Conservation (phyloP, 108 stramenopile species). For the Fistulifera solaris region DNA sequence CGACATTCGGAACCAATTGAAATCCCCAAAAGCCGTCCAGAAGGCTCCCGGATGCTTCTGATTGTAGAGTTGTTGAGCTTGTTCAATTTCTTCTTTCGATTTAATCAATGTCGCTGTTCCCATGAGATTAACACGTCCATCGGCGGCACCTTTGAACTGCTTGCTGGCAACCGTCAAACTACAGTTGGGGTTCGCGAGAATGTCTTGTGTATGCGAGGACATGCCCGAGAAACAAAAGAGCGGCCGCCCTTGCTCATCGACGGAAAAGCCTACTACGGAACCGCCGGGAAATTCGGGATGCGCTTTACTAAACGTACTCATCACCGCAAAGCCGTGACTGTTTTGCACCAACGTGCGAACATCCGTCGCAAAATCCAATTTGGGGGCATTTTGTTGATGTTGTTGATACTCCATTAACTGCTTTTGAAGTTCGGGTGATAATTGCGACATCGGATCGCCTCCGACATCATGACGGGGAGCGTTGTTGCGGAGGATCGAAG, state of each 20-base stretch:
- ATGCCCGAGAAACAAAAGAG: slow-evolving; percentile 89
- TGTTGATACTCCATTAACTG: slow-evolving; percentile 16
- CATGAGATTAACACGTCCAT: slow-evolving; percentile 91
- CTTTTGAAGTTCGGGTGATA: slow-evolving; percentile 4
- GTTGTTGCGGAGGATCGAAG: slow-evolving; percentile 7
- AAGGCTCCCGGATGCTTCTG: slow-evolving; percentile 88
- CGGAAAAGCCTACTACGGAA: slow-evolving; percentile 90
- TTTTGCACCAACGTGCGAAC: slow-evolving; percentile 74
- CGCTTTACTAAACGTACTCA: slow-evolving; percentile 75
- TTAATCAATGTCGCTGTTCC: slow-evolving; percentile 59
- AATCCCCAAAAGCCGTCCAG: slow-evolving; percentile 93
- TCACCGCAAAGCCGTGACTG: slow-evolving; percentile 86
- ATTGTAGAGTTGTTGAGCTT: slow-evolving; percentile 66
- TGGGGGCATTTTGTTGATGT: slow-evolving; percentile 68
- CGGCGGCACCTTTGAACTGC: slow-evolving; percentile 91
- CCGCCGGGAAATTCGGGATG: slow-evolving; percentile 85
- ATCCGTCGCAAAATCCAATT: slow-evolving; percentile 52
- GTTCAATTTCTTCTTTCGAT: slow-evolving; percentile 37
- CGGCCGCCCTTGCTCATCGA: slow-evolving; percentile 85
- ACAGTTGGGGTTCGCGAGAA: slow-evolving; percentile 66
- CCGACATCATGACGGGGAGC: slow-evolving; percentile 27
- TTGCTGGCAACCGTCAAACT: slow-evolving; percentile 85
- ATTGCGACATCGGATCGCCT: slow-evolving; percentile 3
- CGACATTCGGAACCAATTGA: slow-evolving; percentile 66
- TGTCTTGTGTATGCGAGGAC: slow-evolving; percentile 87